Evolutionary conservation across 1,139 yeast genomes (phyloP), one percentile per base, ranked within the genome.

Genomic region (Saccharomyces hybrid): DNA sequence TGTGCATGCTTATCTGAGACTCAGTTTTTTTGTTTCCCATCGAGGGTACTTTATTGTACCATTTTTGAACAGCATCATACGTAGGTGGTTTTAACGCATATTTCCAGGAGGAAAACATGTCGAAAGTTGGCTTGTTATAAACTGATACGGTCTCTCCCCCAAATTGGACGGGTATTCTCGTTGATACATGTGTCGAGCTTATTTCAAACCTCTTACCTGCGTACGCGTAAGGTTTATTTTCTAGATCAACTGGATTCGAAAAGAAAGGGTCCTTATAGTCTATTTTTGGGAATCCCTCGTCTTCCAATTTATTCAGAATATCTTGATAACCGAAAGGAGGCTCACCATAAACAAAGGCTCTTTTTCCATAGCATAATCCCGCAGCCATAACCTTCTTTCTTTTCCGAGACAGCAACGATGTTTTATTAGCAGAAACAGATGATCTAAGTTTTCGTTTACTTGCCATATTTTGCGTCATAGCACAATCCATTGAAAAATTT

Each of bases 201-300:
- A 73, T 54, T 13, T 61, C 71, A 57, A 83, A 82, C 59, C 79
- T 81, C 56, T 77, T 81, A 23, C 90, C 90, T 0, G 91, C 90
- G 69, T 82, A 84, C 1, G 80, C 69, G 56, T 84, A 76, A 0
- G 95, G 84, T 28, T 72, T 73, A 0, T 69, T 53, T 1, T 85
- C 84, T 4, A 80, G 72, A 59, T 86, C 88, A 1, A 66, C 64
- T 0, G 73, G 68, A 32, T 76, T 73, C 26, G 83, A 78, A 62
- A 81, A 90, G 60, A 71, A 82, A 0, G 96, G 96, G 56, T 81
- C 86, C 1, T 62, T 57, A 63, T 85, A 85, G 23, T 82, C 76
- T 9, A 81, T 71, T 57, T 78, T 74, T 1, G 85, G 76, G 5
- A 78, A 61, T 0, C 83, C 84, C 34, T 67, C 62, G 0, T 68